Conservation (phyloP, 2,329 filamentous ascomycete genomes). For the Tolypocladium pustulatum region DNA sequence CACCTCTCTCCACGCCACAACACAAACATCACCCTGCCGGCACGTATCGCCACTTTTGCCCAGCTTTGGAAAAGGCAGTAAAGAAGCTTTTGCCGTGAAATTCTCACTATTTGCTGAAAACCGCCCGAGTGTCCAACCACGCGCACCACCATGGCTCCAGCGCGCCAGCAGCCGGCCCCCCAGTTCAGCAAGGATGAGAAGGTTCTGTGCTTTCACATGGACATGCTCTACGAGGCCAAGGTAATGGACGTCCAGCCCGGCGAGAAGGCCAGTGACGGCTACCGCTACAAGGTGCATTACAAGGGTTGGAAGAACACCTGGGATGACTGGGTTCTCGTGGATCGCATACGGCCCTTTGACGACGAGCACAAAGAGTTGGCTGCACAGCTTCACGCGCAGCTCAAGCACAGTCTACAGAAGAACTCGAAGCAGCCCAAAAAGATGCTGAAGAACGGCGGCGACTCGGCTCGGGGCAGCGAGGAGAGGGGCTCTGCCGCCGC, state of each 20-base stretch:
- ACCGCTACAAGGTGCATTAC: slow-evolving; percentile 91
- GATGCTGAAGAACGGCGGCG: slow-evolving; percentile 24
- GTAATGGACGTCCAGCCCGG: slow-evolving; percentile 68
- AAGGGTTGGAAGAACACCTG: slow-evolving; percentile 99
- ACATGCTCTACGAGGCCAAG: slow-evolving; percentile 96
- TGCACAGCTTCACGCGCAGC: slow-evolving; percentile 57
- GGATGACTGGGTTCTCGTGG: slow-evolving; percentile 96
- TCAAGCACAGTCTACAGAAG: slow-evolving; percentile 47
- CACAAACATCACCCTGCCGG: neutral
- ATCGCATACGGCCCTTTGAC: slow-evolving; percentile 86
- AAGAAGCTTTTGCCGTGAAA: neutral
- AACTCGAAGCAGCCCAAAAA: slow-evolving; percentile 45
- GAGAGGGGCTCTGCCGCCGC: slow-evolving; percentile 57
- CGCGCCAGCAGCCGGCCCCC: slow-evolving; percentile 31
- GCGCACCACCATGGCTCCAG: slow-evolving; percentile 25
- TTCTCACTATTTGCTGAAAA: neutral
- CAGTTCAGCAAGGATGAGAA: slow-evolving; percentile 72
- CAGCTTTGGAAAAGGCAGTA: neutral
- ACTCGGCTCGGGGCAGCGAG: slow-evolving; percentile 61
- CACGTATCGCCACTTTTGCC: neutral
- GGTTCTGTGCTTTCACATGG: slow-evolving; percentile 93
- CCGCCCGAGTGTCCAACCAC: neutral
- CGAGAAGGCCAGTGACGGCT: slow-evolving; percentile 58
- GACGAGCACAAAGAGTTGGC: slow-evolving; percentile 93
- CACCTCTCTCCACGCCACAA: neutral